phyloP scores from a whole-genome alignment of 306 rosid genomes.

The Glycine soja region DNA sequence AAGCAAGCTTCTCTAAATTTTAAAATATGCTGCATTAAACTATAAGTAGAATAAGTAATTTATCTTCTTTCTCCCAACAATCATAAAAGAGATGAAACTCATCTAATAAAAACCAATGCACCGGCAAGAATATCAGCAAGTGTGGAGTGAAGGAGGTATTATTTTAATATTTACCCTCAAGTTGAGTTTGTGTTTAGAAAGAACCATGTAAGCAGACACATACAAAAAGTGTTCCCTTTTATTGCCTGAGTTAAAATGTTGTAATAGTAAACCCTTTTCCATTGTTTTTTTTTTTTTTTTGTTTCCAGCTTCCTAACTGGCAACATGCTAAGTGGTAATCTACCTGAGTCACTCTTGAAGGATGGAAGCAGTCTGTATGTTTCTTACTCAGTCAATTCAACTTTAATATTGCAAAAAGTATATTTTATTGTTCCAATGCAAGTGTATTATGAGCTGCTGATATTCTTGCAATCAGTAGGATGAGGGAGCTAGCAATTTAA shows the following conservation, averaged over 20 bases:
- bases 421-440: constrained; percentile 11
- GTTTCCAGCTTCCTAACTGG: constrained; percentile 75
- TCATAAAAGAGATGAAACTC: constrained; percentile 31
- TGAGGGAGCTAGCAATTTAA: background rate
- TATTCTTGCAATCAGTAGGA: constrained; percentile 12
- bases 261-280: constrained; percentile 29
- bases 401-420: constrained; percentile 31
- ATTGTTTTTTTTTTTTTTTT: constrained; percentile 37
- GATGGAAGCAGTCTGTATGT: constrained; percentile 81
- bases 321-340: constrained; percentile 71
- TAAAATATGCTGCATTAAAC: constrained; percentile 22
- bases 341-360: constrained; percentile 70
- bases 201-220: constrained; percentile 18
- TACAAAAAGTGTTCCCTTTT: constrained; percentile 24
- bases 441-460: background rate
- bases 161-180: constrained; percentile 3
- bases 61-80: constrained; percentile 28
- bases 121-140: background rate
- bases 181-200: too few species aligned
- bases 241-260: constrained; percentile 42
- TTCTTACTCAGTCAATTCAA: constrained; percentile 46
- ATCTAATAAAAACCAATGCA: background rate
- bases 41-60: background rate
- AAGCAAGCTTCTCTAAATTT: constrained; percentile 49
- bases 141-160: constrained; percentile 3